These are phyloP conservation scores for Aspergillus sparsus DNA, from an alignment of 495 filamentous ascomycete species.

Conservation along the genomic window DNA sequence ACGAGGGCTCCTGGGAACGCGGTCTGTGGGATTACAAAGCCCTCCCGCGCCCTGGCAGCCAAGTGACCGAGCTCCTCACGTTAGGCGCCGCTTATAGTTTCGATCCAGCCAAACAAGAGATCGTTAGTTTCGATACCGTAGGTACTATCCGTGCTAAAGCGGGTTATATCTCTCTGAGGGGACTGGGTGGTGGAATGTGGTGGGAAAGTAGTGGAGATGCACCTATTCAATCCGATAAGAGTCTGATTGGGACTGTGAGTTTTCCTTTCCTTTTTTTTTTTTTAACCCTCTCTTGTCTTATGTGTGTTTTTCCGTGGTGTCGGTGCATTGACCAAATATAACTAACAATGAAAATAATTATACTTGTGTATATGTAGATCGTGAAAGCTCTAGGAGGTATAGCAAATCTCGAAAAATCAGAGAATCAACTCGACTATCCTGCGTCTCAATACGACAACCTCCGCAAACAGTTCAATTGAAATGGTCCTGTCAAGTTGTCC, in stretches of 20 bases:
- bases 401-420: slow-evolving; percentile 27
- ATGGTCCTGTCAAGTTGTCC: no score
- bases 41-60: slow-evolving; percentile 14
- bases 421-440: slow-evolving; percentile 39
- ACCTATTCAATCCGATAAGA: slow-evolving; percentile 47
- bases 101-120: slow-evolving; percentile 54
- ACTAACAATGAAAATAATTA: no score
- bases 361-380: no score
- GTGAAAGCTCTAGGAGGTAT: slow-evolving; percentile 33
- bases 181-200: slow-evolving; percentile 83
- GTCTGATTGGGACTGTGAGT: slow-evolving; percentile 61
- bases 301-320: no score
- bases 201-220: slow-evolving; percentile 85
- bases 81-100: slow-evolving; percentile 67
- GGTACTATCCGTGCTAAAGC: slow-evolving; percentile 62
- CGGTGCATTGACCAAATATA: no score
- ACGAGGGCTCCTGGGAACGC: slow-evolving; percentile 62
- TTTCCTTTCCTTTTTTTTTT: neutral
- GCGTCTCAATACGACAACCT: slow-evolving; percentile 38
- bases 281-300: no score
- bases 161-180: slow-evolving; percentile 59
- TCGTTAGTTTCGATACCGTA: slow-evolving; percentile 78
- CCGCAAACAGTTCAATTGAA: slow-evolving; percentile 26
- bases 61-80: slow-evolving; percentile 6
- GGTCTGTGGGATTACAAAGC: slow-evolving; percentile 82